Base-by-base conservation (phyloP, 331 rosid genomes). In the Saraca asoca region DNA sequence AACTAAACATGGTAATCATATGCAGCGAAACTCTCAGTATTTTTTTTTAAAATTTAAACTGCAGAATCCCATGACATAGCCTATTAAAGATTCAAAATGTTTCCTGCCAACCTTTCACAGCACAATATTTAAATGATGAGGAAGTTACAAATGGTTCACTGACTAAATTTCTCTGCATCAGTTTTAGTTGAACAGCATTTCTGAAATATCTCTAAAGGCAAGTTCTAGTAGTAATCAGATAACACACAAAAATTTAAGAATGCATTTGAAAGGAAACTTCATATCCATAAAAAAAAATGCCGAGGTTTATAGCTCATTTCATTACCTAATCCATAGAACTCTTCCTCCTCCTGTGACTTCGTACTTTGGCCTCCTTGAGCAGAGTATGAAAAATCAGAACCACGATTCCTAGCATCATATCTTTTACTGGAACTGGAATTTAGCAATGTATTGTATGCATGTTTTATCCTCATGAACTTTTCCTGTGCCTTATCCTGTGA, bases 381-480 rank as follows among this genome's bases (percentile, higher is more conserved):
- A 20, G 71, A 46, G 37, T 70, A 75, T 35, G 88, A 84, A 81
- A 53, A 84, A 57, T 78, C 85, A 56, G 85, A 88, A 73, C 86
- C 85, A 5, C 19, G 75, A 66, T 51, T 64, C 16, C 87, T 80
- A 69, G 85, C 73, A 69, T 81, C 96, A 63, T 86, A 94, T 57
- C 80, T 94, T 78, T 73, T 80, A 62, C 92, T 83, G 12, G 96
- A 81, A 71, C 74, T 83, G 46, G 97, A 94, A 78, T 75, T 90
- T 81, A 90, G 52, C 82, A 90, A 81, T 35, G 92, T 83, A 62
- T 82, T 88, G 74, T 94, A 94, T 17, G 99, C 97, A 79, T 94
- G 99, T 73, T 94, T 94, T 62, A 90, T 88, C 62, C 95, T 83
- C 96, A 94, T 78, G 71, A 94, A 94, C 57, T 84, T 94, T 74